A percentile compares a stretch with the other conserved stretches of the same genome.
Conservation (phyloP, 345 rosid genomes). For the Anacardium occidentale region DNA sequence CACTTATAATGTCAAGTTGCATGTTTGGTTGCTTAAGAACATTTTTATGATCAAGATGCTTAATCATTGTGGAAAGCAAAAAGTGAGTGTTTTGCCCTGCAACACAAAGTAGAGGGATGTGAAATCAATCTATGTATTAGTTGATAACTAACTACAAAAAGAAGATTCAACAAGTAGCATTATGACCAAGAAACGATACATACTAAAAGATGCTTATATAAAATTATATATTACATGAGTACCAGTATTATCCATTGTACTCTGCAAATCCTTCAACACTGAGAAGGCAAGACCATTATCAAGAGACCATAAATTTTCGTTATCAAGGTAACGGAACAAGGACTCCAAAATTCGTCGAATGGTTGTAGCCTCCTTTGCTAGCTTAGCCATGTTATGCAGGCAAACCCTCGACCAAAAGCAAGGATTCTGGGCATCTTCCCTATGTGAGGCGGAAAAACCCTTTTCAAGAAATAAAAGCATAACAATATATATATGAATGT, state of each 20-base stretch:
- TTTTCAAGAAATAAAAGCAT: constrained; percentile 14
- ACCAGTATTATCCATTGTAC: constrained; percentile 82
- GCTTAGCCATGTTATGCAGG: constrained; percentile 88
- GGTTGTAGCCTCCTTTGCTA: constrained; percentile 90
- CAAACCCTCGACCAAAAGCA: constrained; percentile 94
- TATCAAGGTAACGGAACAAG: constrained; percentile 82
- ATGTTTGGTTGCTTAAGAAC: constrained; percentile 71
- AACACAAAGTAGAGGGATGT: constrained; percentile 19
- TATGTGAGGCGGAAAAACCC: constrained; percentile 30
- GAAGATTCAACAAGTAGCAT: constrained; percentile 1
- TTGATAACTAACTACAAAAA: constrained; percentile 2
- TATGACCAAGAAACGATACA: not conserved
- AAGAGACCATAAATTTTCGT: constrained; percentile 67
- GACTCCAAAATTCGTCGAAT: constrained; percentile 87
- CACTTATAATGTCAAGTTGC: constrained; percentile 79
- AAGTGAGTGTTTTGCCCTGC: constrained; percentile 87
- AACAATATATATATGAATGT: constrained; percentile 10
- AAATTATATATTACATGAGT: constrained; percentile 20
- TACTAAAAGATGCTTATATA: constrained; percentile 3
- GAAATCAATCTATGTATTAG: constrained; percentile 11
- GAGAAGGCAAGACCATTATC: constrained; percentile 73
- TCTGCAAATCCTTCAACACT: constrained; percentile 86
- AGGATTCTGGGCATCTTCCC: constrained; percentile 76
- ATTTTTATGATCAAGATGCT: constrained; percentile 94
- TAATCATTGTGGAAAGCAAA: constrained; percentile 77